Percentiles rank a stretch among this genome's conserved stretches.
phyloP scores from a whole-genome alignment of 176 grass and related monocot species.

The Oryza australiensis region DNA sequence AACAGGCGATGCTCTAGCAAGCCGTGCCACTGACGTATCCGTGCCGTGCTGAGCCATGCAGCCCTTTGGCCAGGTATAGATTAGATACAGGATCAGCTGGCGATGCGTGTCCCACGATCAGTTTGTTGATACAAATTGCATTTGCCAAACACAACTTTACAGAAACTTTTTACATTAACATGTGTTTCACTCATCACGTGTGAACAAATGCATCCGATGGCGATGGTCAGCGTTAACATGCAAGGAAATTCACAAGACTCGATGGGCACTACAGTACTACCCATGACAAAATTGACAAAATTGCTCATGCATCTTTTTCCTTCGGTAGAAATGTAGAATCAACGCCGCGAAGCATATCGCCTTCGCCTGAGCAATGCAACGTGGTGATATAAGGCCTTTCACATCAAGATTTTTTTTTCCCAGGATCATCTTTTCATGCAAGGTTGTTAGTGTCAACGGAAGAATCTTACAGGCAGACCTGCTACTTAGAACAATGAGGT shows the following conservation, averaged over 20 bases:
- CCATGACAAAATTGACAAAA: constrained; percentile 32
- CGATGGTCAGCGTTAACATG: constrained; percentile 25
- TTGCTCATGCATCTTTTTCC: constrained; percentile 1
- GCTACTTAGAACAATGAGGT: constrained; percentile 50
- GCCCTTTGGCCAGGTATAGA: too few relatives aligned
- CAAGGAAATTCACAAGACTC: constrained; percentile 33
- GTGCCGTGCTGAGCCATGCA: too few relatives aligned
- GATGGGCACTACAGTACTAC: background rate
- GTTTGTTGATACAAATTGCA: background rate
- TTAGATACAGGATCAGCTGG: too few relatives aligned
- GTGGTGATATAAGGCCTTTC: constrained; percentile 4
- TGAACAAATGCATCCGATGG: constrained; percentile 10
- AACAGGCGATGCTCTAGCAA: too few relatives aligned
- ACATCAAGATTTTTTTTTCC: background rate
- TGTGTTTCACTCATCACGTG: background rate
- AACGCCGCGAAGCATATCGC: background rate
- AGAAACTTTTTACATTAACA: constrained; percentile 22
- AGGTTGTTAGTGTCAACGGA: background rate
- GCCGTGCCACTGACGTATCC: too few relatives aligned
- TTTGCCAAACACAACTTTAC: constrained; percentile 24
- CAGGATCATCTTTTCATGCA: background rate
- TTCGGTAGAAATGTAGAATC: constrained; percentile 33
- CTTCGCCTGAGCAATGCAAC: background rate
- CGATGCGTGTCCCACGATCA: background rate
- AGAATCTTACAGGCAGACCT: constrained; percentile 18